These are phyloP conservation scores for Lachancea nothofagi DNA, from an alignment of 805 yeast genomes.

Conservation along the genomic window DNA sequence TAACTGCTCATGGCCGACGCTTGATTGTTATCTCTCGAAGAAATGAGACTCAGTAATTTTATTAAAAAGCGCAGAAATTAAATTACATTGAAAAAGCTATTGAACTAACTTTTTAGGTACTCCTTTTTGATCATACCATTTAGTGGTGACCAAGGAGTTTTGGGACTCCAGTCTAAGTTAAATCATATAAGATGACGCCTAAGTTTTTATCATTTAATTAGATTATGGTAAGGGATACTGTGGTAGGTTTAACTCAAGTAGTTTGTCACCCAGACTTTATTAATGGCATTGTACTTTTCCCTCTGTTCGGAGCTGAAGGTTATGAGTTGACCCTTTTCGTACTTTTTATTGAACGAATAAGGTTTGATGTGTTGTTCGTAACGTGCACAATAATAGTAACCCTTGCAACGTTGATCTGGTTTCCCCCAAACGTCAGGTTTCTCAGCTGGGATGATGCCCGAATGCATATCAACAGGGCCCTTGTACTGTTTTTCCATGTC, in stretches of 20 bases:
- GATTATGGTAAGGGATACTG: too few species aligned
- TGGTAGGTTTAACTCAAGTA: too few species aligned
- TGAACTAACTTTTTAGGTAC: too few species aligned
- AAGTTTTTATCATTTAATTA: too few species aligned
- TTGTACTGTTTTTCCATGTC: slow-evolving; percentile 10
- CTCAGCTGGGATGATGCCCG: slow-evolving; percentile 11
- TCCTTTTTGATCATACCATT: too few species aligned
- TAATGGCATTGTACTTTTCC: slow-evolving; percentile 6
- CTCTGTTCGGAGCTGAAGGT: slow-evolving; percentile 5
- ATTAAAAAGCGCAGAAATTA: too few species aligned
- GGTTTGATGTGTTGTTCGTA: slow-evolving; percentile 11
- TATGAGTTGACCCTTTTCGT: slow-evolving; percentile 9
- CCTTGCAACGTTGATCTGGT: slow-evolving; percentile 12
- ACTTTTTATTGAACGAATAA: slow-evolving; percentile 11
- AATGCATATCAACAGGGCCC: slow-evolving; percentile 5
- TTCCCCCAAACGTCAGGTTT: slow-evolving; percentile 10
- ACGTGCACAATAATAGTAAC: slow-evolving; percentile 14
- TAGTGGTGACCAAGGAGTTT: too few species aligned
- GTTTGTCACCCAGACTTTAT: slow-evolving; percentile 6
- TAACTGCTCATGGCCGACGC: slow-evolving; percentile 6
- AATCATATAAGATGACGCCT: too few species aligned
- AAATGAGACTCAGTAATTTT: too few species aligned
- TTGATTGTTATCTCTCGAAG: too few species aligned
- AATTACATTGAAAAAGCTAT: too few species aligned
- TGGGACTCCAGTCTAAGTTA: too few species aligned